These are phyloP conservation scores for Hericium coralloides DNA, from an alignment of 768 basidiomycete species.

Conservation along the genomic window DNA sequence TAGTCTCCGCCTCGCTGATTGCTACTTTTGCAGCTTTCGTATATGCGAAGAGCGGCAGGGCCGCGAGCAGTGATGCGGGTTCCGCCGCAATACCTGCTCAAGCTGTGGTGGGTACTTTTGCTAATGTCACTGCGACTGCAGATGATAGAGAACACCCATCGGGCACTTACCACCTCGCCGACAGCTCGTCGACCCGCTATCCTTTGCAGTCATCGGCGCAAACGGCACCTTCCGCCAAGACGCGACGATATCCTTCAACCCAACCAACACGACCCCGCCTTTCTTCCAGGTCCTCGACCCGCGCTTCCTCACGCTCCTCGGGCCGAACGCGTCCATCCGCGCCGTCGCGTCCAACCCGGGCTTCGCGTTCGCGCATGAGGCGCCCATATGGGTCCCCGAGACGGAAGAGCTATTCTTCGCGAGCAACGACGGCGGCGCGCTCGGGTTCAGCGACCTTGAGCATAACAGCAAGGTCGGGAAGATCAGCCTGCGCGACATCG, in stretches of 20 bases:
- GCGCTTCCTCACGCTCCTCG: conserved; percentile 53
- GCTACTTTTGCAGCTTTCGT: no score
- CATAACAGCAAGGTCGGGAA: conserved; percentile 57
- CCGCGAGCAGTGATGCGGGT: background rate
- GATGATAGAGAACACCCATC: no score
- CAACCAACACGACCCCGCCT: conserved; percentile 46
- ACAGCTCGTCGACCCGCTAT: conserved; percentile 42
- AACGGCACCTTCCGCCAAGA: conserved; percentile 30
- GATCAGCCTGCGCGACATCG: conserved; percentile 51
- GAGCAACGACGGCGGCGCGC: conserved; percentile 56
- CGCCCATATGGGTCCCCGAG: conserved; percentile 55
- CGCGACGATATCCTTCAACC: conserved; percentile 42
- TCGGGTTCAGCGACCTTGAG: conserved; percentile 54
- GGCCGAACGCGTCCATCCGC: conserved; percentile 44
- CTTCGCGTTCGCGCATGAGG: conserved; percentile 75
- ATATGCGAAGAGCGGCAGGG: background rate
- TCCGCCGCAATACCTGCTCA: conserved; percentile 3
- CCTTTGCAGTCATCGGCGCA: conserved; percentile 42
- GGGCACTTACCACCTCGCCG: no score
- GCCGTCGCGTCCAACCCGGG: conserved; percentile 50
- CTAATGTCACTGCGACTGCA: no score
- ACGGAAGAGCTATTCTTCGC: conserved; percentile 70
- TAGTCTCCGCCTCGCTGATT: no score
- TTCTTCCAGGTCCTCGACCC: conserved; percentile 51
- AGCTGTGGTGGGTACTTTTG: conserved; percentile 4